phyloP scores from a whole-genome alignment of 768 basidiomycete species.

The Pholiota molesta region DNA sequence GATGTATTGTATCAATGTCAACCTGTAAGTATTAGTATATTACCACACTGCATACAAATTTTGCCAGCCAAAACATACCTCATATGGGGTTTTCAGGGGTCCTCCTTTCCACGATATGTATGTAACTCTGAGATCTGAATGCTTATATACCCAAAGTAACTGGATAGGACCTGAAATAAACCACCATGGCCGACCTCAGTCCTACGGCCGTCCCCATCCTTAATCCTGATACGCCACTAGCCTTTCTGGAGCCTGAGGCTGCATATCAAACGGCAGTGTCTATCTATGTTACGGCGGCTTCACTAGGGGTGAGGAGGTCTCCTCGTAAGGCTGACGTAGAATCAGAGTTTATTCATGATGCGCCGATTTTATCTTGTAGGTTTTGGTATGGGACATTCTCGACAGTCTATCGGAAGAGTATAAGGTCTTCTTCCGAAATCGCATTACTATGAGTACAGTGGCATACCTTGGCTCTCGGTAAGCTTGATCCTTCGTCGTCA shows the following conservation, averaged over 20 bases:
- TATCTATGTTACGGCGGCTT: conserved; percentile 29
- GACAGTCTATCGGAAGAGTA: conserved; percentile 24
- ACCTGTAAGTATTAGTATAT: too few relatives aligned
- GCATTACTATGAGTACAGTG: conserved; percentile 20
- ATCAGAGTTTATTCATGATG: neutral
- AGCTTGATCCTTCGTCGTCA: neutral
- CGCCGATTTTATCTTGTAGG: conserved; percentile 15
- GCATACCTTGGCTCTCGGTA: conserved; percentile 30
- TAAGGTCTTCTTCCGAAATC: conserved; percentile 20
- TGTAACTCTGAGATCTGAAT: neutral
- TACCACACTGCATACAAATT: neutral
- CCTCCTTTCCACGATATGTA: neutral
- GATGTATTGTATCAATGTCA: neutral
- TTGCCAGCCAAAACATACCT: too few relatives aligned
- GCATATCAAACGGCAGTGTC: conserved; percentile 31
- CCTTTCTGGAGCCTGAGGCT: conserved; percentile 28
- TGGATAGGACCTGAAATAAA: neutral
- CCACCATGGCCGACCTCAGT: conserved; percentile 1
- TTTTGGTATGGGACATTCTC: conserved; percentile 32
- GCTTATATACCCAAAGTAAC: neutral
- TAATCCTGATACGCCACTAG: conserved; percentile 35
- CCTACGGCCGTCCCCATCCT: conserved; percentile 7
- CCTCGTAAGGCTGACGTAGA: neutral
- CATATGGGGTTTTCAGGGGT: too few relatives aligned
- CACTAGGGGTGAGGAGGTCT: conserved; percentile 13